These are phyloP conservation scores for Geotrichum siamense DNA, from an alignment of 1,139 yeast species.

Conservation along the genomic window DNA sequence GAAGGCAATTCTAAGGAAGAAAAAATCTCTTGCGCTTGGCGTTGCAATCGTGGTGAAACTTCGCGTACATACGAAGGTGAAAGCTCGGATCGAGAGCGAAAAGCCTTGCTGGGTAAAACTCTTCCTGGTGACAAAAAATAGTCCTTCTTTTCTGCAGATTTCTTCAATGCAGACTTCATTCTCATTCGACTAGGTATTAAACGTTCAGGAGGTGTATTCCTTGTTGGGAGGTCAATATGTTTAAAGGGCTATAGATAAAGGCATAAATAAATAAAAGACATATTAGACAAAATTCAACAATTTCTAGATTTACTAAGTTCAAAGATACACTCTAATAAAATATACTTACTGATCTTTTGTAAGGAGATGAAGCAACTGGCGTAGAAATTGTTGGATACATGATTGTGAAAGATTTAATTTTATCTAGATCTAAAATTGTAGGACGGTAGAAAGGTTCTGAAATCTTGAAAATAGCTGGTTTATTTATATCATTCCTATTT, in stretches of 20 bases:
- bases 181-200: neutral
- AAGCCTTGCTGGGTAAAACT: neutral
- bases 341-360: constrained; percentile 1
- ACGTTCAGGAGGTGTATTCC: neutral
- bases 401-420: too few relatives aligned
- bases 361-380: neutral
- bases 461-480: too few relatives aligned
- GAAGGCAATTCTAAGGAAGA: neutral
- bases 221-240: constrained; percentile 5
- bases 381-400: neutral
- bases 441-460: too few relatives aligned
- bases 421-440: too few relatives aligned
- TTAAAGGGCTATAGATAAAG: constrained; percentile 13
- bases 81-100: too few relatives aligned
- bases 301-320: neutral
- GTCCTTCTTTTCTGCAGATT: neutral
- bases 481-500: too few relatives aligned
- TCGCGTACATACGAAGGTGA: too few relatives aligned
- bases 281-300: neutral
- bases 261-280: neutral
- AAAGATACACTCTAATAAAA: neutral
- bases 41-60: neutral
- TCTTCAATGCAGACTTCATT: neutral
- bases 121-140: neutral
- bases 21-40: neutral